Base-by-base conservation (phyloP, 2,329 filamentous ascomycete genomes). In the Trichoderma sp. region DNA sequence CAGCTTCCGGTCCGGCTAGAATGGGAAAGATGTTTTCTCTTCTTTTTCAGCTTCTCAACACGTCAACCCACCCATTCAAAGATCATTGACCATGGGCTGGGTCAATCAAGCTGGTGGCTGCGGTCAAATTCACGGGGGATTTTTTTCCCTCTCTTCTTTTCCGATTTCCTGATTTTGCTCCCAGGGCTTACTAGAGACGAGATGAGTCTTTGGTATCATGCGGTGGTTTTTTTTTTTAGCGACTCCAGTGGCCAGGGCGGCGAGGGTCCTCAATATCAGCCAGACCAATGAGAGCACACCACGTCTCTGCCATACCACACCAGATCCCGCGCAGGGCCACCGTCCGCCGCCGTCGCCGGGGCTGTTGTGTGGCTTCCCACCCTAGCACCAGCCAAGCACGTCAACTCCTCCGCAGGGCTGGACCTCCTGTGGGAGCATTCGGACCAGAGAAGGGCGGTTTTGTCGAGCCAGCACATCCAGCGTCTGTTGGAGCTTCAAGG, bases 271-370 rank as follows among this genome's bases (percentile, higher is more conserved):
- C 65, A 43, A 60, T 60, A 60, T 49, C 46, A 43, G 24, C 39
- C 67, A 74, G 75, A 69, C 77, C 77, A 79, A 79, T 79, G 74
- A 78, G 72, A 70, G 75, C 68, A 70, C 71, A 78, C 77, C 77
- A 79, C 77, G 77, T 79, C 77, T 79, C 72, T 74, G 70, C 74
- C 75, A 76, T 72, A 74, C 71, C 70, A 63, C 68, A 70, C 46
- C 58, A 52, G 68, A 68, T 69, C 63, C 70, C 63, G 68, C 69
- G 65, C 76, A 75, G 77, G 68, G 55, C 68, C 67, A 69, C 67
- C 67, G 61, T 66, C 61, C 60, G 60, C 60, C 68, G 59, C 67
- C 60, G 67, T 37, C 51, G 60, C 59, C 54, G 49, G 56, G 58
- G 49, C 51, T 68, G 58, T 30, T 61, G 58, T 68, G 65, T 68